Evolutionary conservation across 2,329 filamentous ascomycete genomes (phyloP).

Genomic region (Fusarium sp.): DNA sequence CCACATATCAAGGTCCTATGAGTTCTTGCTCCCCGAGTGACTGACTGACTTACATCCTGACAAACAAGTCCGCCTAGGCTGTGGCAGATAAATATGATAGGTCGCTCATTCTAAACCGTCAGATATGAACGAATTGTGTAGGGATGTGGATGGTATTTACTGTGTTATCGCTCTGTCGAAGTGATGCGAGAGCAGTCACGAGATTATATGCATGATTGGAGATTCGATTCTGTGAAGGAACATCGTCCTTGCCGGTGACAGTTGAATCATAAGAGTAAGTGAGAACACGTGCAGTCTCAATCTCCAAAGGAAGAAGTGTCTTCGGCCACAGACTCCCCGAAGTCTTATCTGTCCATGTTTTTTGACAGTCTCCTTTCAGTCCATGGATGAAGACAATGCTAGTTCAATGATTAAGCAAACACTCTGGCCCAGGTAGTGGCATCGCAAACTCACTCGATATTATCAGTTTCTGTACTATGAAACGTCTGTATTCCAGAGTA

Average conservation of each 20-base stretch:
- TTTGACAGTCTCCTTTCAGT: conserved; percentile 19
- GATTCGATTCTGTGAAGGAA: conserved; percentile 14
- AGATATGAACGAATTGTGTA: too few species aligned
- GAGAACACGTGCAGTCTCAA: conserved; percentile 18
- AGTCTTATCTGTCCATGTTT: conserved; percentile 13
- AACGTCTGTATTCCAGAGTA: conserved; percentile 7
- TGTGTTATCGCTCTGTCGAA: conserved; percentile 12
- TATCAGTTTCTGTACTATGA: background rate
- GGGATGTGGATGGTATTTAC: background rate
- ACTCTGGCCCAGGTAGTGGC: too few species aligned
- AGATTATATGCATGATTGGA: conserved; percentile 26
- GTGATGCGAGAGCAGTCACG: conserved; percentile 14
- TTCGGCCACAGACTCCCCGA: conserved; percentile 9
- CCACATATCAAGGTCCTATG: background rate
- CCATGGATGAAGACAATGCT: conserved; percentile 34
- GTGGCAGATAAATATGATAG: conserved; percentile 33
- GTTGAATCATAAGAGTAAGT: conserved; percentile 30
- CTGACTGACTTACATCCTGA: conserved; percentile 17
- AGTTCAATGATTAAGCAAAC: too few species aligned
- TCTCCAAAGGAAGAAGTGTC: background rate
- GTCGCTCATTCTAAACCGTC: background rate
- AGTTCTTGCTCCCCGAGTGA: background rate
- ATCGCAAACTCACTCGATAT: background rate
- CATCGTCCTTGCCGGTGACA: background rate
- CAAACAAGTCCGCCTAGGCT: conserved; percentile 30